phyloP scores from a whole-genome alignment of 371 early-diverging fungal species.

The Mucor velutinosus region DNA sequence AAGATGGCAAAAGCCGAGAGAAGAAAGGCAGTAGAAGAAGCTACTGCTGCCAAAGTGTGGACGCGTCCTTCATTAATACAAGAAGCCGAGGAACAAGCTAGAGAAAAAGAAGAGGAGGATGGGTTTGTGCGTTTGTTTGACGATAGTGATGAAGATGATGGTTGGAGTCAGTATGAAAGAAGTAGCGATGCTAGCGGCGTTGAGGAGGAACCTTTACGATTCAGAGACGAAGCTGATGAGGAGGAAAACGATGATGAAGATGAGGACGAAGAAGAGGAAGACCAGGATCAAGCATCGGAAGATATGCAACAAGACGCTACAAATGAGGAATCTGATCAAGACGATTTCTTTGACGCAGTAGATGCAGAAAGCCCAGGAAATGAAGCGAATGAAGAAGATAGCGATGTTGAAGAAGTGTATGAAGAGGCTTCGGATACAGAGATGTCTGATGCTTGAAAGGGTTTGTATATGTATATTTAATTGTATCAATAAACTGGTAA shows the following conservation, averaged over 20 bases:
- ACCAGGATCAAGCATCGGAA: not conserved
- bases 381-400: conserved; percentile 10
- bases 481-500: not conserved
- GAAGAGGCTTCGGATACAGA: conserved; percentile 20
- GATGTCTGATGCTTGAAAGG: conserved; percentile 3
- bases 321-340: conserved; percentile 7
- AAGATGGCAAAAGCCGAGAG: conserved; percentile 21
- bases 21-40: conserved; percentile 11
- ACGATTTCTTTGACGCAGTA: not conserved
- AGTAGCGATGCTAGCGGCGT: not conserved
- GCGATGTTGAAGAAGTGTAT: conserved; percentile 20
- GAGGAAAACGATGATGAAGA: conserved; percentile 17
- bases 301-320: not conserved
- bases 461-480: not conserved
- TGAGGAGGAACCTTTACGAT: conserved; percentile 18
- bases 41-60: conserved; percentile 15
- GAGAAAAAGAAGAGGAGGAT: conserved; percentile 33
- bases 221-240: conserved; percentile 17
- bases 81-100: not conserved
- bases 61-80: conserved; percentile 1
- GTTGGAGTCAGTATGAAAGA: conserved; percentile 30
- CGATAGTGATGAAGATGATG: conserved; percentile 45
- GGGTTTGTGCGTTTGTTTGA: conserved; percentile 49
- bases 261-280: conserved; percentile 7
- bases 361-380: not conserved